A percentile compares a stretch with the other conserved stretches of the same genome.
These are phyloP conservation scores for Sambucus nigra DNA, from an alignment of 129 eudicot genomes.

Conservation along the genomic window DNA sequence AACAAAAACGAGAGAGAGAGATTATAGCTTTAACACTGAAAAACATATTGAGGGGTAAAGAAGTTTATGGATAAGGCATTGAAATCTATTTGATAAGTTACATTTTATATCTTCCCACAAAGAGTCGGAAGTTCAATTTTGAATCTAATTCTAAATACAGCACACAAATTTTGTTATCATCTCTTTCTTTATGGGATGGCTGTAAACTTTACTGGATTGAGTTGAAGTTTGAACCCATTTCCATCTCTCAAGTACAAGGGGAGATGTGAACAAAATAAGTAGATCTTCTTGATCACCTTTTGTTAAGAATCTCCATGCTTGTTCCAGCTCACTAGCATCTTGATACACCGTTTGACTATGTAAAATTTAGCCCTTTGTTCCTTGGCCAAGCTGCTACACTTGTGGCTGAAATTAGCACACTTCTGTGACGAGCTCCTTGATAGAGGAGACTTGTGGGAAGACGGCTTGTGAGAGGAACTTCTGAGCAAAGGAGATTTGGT, in stretches of 20 bases:
- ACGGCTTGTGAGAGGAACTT: constrained; percentile 40
- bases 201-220: constrained; percentile 11
- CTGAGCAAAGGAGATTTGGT: constrained; percentile 13
- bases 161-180: not conserved
- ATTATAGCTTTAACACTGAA: constrained; percentile 9
- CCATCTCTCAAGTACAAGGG: constrained; percentile 27
- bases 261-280: too few relatives aligned
- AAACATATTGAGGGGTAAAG: too few relatives aligned
- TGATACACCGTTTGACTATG: constrained; percentile 76
- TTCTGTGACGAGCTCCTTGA: constrained; percentile 64
- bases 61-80: too few relatives aligned
- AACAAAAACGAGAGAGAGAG: constrained; percentile 18
- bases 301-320: constrained; percentile 69
- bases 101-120: constrained; percentile 26
- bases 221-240: constrained; percentile 24
- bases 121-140: constrained; percentile 20
- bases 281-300: not conserved
- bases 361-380: constrained; percentile 85
- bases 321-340: constrained; percentile 78
- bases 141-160: constrained; percentile 29
- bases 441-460: constrained; percentile 32
- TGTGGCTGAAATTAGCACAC: constrained; percentile 49
- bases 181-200: constrained; percentile 22
- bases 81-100: constrained; percentile 18
- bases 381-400: constrained; percentile 70